Evolutionary conservation across 441 rosid genomes (phyloP).

Genomic region (Daphne laureola): DNA sequence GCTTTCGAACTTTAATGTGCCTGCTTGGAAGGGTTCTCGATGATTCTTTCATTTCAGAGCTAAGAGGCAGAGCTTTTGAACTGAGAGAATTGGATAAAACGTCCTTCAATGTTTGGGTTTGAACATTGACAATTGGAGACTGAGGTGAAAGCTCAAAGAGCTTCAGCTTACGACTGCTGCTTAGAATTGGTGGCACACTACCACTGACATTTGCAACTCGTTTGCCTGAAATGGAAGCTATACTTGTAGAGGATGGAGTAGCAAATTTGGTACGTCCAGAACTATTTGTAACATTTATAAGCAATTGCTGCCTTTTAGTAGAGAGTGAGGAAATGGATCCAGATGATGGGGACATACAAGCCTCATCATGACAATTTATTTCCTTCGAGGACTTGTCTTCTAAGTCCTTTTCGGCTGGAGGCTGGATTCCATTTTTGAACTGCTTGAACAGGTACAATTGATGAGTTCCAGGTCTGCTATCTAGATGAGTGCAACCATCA

Average conservation of each 20-base stretch:
- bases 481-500: slow-evolving; percentile 13
- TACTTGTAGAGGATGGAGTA: slow-evolving; percentile 59
- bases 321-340: slow-evolving; percentile 37
- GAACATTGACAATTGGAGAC: slow-evolving; percentile 38
- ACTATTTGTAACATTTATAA: slow-evolving; percentile 28
- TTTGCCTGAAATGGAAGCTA: slow-evolving; percentile 36
- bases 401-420: slow-evolving; percentile 13
- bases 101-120: slow-evolving; percentile 43
- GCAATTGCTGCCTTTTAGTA: slow-evolving; percentile 27
- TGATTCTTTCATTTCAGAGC: slow-evolving; percentile 25
- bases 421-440: slow-evolving; percentile 29
- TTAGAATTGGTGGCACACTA: slow-evolving; percentile 30
- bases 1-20: slow-evolving; percentile 21
- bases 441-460: slow-evolving; percentile 15
- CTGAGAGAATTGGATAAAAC: slow-evolving; percentile 30
- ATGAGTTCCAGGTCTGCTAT: slow-evolving; percentile 16
- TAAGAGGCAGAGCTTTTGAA: slow-evolving; percentile 28
- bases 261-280: slow-evolving; percentile 22
- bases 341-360: slow-evolving; percentile 24
- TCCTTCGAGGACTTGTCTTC: slow-evolving; percentile 16
- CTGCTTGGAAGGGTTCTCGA: slow-evolving; percentile 12
- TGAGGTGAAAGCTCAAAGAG: slow-evolving; percentile 37
- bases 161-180: slow-evolving; percentile 41
- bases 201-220: slow-evolving; percentile 34
- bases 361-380: slow-evolving; percentile 20